Base-by-base conservation (phyloP, 345 rosid genomes). In the Dimocarpus longan region DNA sequence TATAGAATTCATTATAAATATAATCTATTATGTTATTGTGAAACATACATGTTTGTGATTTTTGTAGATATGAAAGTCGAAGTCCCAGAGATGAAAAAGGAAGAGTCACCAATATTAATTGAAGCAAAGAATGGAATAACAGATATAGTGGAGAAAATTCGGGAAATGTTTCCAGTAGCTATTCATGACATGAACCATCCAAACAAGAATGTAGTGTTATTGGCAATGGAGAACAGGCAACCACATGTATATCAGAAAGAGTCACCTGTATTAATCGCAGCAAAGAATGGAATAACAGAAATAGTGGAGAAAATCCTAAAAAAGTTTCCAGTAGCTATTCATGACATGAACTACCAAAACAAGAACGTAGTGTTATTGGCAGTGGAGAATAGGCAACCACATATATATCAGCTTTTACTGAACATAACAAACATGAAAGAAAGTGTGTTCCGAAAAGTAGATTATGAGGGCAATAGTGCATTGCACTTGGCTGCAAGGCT, bases 171-270 rank as follows among this genome's bases (percentile, higher is more conserved):
- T 63, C 85, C 85, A 0, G 73, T 68, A 18, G 80, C 85, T 13
- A 60, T 70, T 28, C 69, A 67, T 64, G 82, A 81, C 42, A 43
- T 19, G 56, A 68, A 78, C 28, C 44, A 57, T 0, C 82, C 75
- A 7, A 78, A 60, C 16, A 65, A 78, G 52, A 79, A 80, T 42
- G 18, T 79, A 10, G 73, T 79, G 78, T 71, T 87, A 8, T 71
- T 90, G 50, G 88, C 93, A 1, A 90, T 87, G 56, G 91, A 90
- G 84, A 83, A 83, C 60, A 77, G 91, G 75, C 91, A 86, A 71
- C 84, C 91, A 0, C 85, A 78, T 24, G 83, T 87, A 5, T 88
- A 81, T 62, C 5, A 80, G 71, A 32, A 32, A 2, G 37, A 32
- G 37, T 32, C 37, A 32, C 37, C 37, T 0, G 2, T 32, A 32